Evolutionary conservation across 176 grass and related monocot genomes (phyloP).

Genomic region (Pontederia crassipes): DNA sequence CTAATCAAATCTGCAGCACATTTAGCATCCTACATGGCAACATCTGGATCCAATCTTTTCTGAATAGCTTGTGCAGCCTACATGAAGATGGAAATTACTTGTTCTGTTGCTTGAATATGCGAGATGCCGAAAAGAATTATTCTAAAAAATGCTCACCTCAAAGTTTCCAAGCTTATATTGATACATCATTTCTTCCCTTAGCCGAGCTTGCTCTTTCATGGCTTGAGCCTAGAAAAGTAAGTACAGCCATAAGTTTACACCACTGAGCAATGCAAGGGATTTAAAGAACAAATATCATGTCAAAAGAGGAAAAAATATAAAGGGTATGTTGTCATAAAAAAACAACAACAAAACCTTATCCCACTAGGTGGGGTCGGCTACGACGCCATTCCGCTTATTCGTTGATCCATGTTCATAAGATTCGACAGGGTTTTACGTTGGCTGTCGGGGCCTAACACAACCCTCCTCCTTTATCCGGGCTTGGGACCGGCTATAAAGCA

Average conservation of each 20-base stretch:
- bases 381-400: too few species aligned
- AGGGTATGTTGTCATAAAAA: too few species aligned
- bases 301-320: too few species aligned
- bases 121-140: neutral
- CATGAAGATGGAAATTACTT: slow-evolving; percentile 8
- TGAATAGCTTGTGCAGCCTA: slow-evolving; percentile 95
- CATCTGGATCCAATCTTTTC: slow-evolving; percentile 92
- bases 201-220: slow-evolving; percentile 87
- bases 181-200: slow-evolving; percentile 98
- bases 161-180: slow-evolving; percentile 83
- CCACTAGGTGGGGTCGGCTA: too few species aligned
- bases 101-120: neutral
- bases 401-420: too few species aligned
- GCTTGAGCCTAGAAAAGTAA: slow-evolving; percentile 71
- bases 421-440: too few species aligned
- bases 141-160: slow-evolving; percentile 39
- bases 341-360: too few species aligned
- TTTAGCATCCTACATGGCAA: slow-evolving; percentile 29
- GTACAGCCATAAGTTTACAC: neutral
- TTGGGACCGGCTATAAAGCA: too few species aligned
- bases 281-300: too few species aligned
- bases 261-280: neutral
- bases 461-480: too few species aligned
- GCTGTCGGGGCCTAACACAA: too few species aligned
- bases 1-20: neutral